Evolutionary conservation across 331 rosid species (phyloP), one percentile per base, ranked within the genome.

Genomic region (Rhamnella rubrinervis): DNA sequence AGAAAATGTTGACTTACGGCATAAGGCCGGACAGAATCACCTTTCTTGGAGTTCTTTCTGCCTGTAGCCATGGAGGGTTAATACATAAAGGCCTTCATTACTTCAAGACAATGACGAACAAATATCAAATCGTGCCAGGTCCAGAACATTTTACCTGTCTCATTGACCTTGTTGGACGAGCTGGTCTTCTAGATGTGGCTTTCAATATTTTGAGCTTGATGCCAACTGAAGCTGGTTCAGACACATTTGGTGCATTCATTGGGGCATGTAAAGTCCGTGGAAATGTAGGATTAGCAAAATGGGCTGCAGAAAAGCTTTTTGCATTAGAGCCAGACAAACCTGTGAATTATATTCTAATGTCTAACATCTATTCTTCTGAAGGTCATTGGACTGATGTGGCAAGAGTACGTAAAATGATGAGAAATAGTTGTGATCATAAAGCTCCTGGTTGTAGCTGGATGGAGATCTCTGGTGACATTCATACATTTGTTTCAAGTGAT

Each of bases 1-100:
- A 88, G 77, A 84, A 82, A 72, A 92, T 90, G 92, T 40, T 83
- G 74, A 74, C 84, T 14, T 16, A 40, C 66, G 92, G 84, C 66
- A 49, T 74, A 40, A 60, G 18, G 44, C 98, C 97, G 0, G 96
- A 93, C 65, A 59, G 21, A 63, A 61, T 90, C 41, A 73, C 87
- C 15, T 85, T 93, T 68, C 96, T 90, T 40, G 89, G 93, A 46
- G 83, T 84, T 79, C 86, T 93, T 53, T 77, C 96, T 25, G 92
- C 96, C 59, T 88, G 97, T 68, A 86, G 80, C 47, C 97, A 93
- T 78, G 73, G 85, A 2, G 96, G 96, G 38, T 75, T 83, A 21
- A 76, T 86, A 55, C 67, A 52, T 37, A 67, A 25, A 55, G 98
- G 97, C 52, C 75, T 88, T 76, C 67, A 82, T 59, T 90, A 85